A percentile compares a stretch with the other conserved stretches of the same genome.
phyloP scores from a whole-genome alignment of 2,329 filamentous ascomycete species.

The Pseudocercospora pini-densiflorae region DNA sequence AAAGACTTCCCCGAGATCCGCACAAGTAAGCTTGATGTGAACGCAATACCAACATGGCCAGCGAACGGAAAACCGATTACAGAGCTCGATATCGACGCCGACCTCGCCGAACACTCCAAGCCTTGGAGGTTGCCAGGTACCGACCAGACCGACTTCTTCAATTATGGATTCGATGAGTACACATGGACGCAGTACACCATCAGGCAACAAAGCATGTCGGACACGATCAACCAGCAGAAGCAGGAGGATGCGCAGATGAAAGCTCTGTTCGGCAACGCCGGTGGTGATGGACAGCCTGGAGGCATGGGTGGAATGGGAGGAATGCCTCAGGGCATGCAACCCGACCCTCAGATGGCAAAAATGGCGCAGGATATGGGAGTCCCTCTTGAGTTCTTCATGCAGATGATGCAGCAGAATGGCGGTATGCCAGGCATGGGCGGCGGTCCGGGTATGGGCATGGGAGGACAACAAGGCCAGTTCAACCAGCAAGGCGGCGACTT shows the following conservation, averaged over 20 bases:
- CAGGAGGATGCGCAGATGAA: slow-evolving; percentile 67
- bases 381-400: slow-evolving; percentile 25
- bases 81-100: slow-evolving; percentile 57
- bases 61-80: slow-evolving; percentile 74
- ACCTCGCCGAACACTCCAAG: slow-evolving; percentile 73
- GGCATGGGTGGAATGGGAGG: slow-evolving; percentile 34
- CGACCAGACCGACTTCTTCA: slow-evolving; percentile 97
- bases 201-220: slow-evolving; percentile 80
- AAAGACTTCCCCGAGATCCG: slow-evolving; percentile 69
- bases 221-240: slow-evolving; percentile 81
- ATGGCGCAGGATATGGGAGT: slow-evolving; percentile 55
- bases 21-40: slow-evolving; percentile 83
- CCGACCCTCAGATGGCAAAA: slow-evolving; percentile 59
- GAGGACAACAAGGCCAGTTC: slow-evolving; percentile 25
- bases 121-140: slow-evolving; percentile 95
- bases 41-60: slow-evolving; percentile 76
- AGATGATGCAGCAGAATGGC: slow-evolving; percentile 38
- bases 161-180: slow-evolving; percentile 98
- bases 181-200: slow-evolving; percentile 94
- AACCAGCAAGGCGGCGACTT: slow-evolving; percentile 31
- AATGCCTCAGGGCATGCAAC: slow-evolving; percentile 46
- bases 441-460: slow-evolving; percentile 20
- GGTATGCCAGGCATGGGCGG: slow-evolving; percentile 27
- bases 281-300: slow-evolving; percentile 30
- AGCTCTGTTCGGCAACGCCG: slow-evolving; percentile 55